A percentile compares a stretch with the other conserved stretches of the same genome.
These are phyloP conservation scores for Kodamaea ohmeri DNA, from an alignment of 1,139 yeast species.

Conservation along the genomic window DNA sequence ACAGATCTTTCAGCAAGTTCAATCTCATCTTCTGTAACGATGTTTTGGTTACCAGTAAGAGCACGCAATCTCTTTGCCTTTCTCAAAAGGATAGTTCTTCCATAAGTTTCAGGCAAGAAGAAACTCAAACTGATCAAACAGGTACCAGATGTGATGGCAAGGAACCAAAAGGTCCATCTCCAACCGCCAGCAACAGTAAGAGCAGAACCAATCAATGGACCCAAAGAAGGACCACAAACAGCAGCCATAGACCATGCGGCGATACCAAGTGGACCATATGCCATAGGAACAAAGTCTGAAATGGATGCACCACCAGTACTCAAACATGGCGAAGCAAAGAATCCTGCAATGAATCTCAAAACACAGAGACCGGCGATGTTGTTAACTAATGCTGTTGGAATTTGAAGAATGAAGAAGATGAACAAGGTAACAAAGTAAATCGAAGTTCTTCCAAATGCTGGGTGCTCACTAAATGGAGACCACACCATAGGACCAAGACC, in stretches of 20 bases:
- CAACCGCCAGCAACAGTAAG: constrained; percentile 29
- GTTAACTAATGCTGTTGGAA: constrained; percentile 28
- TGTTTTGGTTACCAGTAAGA: constrained; percentile 31
- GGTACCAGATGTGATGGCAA: constrained; percentile 30
- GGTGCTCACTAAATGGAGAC: constrained; percentile 39
- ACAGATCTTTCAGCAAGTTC: constrained; percentile 21
- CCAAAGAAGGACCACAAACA: constrained; percentile 36
- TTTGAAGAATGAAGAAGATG: constrained; percentile 32
- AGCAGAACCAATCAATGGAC: constrained; percentile 37
- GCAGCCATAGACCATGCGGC: constrained; percentile 37
- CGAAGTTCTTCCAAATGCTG: constrained; percentile 52
- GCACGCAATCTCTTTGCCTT: constrained; percentile 37
- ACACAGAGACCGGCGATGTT: constrained; percentile 33
- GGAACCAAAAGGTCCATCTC: constrained; percentile 44
- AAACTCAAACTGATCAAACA: constrained; percentile 25
- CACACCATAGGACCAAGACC: constrained; percentile 41
- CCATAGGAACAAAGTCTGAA: constrained; percentile 26
- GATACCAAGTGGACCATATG: constrained; percentile 33
- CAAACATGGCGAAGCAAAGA: constrained; percentile 36
- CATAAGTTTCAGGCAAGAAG: constrained; percentile 36
- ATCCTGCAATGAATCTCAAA: constrained; percentile 33
- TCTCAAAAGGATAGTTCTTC: constrained; percentile 33
- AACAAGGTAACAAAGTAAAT: constrained; percentile 31
- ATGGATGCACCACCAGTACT: constrained; percentile 40
- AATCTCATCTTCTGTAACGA: constrained; percentile 30